Percentiles rank a stretch among this genome's conserved stretches.
These are phyloP conservation scores for Candida jianshihensis DNA, from an alignment of 805 yeast genomes.

Conservation along the genomic window DNA sequence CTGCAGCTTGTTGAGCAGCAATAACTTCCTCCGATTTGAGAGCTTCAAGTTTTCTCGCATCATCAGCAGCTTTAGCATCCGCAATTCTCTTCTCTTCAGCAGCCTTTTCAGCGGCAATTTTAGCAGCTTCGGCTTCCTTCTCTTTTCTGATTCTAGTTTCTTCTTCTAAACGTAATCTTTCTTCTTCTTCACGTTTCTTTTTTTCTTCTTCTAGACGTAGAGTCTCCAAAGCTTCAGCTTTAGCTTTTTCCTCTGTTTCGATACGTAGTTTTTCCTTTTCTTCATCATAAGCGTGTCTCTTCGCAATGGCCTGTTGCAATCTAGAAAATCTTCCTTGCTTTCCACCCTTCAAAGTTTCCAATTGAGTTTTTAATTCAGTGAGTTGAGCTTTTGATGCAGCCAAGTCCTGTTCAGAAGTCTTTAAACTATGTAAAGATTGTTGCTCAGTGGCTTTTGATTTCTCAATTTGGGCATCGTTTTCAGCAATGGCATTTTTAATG, in stretches of 20 bases:
- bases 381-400: conserved; percentile 10
- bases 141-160: too few relatives aligned
- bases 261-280: conserved; percentile 10
- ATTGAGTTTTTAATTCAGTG: conserved; percentile 13
- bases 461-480: conserved; percentile 13
- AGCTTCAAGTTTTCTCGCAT: too few relatives aligned
- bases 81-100: neutral
- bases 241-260: conserved; percentile 5
- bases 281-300: conserved; percentile 18
- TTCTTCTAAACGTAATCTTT: neutral
- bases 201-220: neutral
- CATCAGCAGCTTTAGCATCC: neutral
- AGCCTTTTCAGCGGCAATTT: neutral
- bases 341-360: conserved; percentile 17
- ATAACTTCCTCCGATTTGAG: too few relatives aligned
- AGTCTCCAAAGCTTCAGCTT: neutral
- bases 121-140: neutral
- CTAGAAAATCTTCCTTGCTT: conserved; percentile 16
- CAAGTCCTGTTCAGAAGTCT: conserved; percentile 14
- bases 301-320: conserved; percentile 16
- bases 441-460: conserved; percentile 9
- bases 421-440: conserved; percentile 7
- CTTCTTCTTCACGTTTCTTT: neutral
- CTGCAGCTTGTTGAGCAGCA: neutral
- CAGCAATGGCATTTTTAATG: conserved; percentile 13